phyloP scores from a whole-genome alignment of 139 green algal genomes.

The Chlamydomonas sp. region DNA sequence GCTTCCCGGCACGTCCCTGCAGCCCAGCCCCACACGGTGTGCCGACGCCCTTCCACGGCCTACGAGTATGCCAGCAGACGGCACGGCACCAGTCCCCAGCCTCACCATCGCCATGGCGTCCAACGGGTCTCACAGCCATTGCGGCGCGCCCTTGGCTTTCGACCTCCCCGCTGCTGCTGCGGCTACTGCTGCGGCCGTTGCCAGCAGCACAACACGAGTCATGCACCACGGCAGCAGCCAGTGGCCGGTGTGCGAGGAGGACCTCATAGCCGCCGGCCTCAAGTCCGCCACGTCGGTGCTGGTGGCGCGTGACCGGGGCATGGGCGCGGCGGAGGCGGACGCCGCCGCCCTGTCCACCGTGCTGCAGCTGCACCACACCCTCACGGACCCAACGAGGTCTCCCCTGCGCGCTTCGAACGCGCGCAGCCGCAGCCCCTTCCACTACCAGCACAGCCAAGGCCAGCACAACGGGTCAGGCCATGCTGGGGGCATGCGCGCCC shows the following conservation, averaged over 20 bases:
- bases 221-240: not conserved
- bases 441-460: not conserved
- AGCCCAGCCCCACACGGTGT: no score
- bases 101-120: no score
- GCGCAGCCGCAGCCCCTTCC: not conserved
- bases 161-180: no score
- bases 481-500: no score
- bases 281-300: not conserved
- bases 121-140: no score
- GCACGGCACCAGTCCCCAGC: no score
- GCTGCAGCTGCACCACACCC: constrained; percentile 31
- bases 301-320: constrained; percentile 12
- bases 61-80: no score
- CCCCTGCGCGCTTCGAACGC: not conserved
- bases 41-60: no score
- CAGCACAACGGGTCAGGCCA: no score
- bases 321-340: constrained; percentile 13
- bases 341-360: constrained; percentile 1
- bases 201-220: not conserved
- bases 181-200: not conserved
- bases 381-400: constrained; percentile 26
- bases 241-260: constrained; percentile 11
- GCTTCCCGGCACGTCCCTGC: no score
- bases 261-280: constrained; percentile 20
- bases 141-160: no score